Evolutionary conservation across 2,329 filamentous ascomycete genomes (phyloP).

Genomic region (Fusarium pseudoanthophilum): DNA sequence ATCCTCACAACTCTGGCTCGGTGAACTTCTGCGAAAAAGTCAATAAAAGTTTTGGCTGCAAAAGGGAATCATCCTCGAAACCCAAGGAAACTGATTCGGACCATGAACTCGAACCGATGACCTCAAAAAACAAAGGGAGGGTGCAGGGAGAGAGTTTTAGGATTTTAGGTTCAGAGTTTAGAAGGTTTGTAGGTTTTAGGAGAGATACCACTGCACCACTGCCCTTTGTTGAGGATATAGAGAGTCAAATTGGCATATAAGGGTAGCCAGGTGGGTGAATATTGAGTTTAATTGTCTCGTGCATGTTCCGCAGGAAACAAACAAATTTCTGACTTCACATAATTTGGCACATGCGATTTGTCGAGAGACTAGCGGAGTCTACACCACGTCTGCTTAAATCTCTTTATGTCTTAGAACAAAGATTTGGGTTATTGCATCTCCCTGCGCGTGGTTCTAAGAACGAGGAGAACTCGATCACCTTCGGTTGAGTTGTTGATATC

Average conservation of each 20-base stretch:
- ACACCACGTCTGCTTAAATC: background rate
- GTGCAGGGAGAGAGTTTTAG: background rate
- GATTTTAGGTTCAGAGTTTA: background rate
- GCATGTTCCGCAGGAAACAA: background rate
- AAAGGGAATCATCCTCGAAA: no score
- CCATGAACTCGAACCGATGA: background rate
- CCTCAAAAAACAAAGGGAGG: background rate
- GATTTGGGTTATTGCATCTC: no score
- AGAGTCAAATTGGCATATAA: background rate
- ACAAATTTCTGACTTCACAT: background rate
- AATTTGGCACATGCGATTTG: no score
- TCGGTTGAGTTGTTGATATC: background rate
- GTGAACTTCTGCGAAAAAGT: no score
- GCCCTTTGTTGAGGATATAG: background rate
- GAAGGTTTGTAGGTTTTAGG: background rate
- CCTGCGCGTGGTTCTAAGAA: background rate
- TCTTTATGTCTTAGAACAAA: no score
- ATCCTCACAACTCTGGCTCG: background rate
- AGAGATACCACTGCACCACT: background rate
- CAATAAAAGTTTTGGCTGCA: background rate
- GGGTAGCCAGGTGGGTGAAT: accelerated
- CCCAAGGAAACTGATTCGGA: background rate
- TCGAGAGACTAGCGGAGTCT: background rate
- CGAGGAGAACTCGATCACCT: no score
- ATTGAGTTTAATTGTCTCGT: background rate